A percentile compares a stretch with the other conserved stretches of the same genome.
Conservation (phyloP, 208 protist genomes). For the Zelonia costaricensis region DNA sequence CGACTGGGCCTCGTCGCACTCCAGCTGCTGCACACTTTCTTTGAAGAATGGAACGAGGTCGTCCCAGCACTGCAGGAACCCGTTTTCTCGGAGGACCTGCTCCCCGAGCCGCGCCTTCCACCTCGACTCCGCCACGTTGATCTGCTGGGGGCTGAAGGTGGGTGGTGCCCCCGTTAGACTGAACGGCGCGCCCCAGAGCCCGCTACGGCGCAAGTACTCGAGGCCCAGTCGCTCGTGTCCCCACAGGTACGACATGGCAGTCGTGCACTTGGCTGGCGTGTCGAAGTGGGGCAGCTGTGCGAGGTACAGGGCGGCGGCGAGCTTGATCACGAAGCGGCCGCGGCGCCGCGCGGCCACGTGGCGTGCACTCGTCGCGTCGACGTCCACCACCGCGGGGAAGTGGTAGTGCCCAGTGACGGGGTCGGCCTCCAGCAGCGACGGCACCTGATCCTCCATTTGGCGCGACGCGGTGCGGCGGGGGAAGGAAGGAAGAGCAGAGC, state of each 20-base stretch:
- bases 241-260: constrained; percentile 34
- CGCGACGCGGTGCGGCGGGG: too few species aligned
- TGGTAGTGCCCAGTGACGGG: background rate
- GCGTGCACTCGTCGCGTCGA: background rate
- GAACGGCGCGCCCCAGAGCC: background rate
- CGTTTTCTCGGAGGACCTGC: constrained; percentile 8
- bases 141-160: constrained; percentile 9
- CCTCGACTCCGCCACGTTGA: constrained; percentile 10
- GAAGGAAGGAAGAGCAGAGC: too few species aligned
- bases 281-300: constrained; percentile 16
- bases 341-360: constrained; percentile 26
- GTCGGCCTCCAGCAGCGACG: background rate
- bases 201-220: constrained; percentile 25
- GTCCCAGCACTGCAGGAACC: constrained; percentile 20
- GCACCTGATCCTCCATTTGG: too few species aligned
- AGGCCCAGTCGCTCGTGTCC: constrained; percentile 16
- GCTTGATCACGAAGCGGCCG: constrained; percentile 49
- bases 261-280: constrained; percentile 18
- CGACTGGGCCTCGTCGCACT: background rate
- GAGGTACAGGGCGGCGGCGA: constrained; percentile 43
- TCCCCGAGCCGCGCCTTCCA: constrained; percentile 20
- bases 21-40: background rate
- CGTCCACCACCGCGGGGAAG: background rate
- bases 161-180: background rate
- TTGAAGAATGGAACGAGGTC: constrained; percentile 16